Conservation (phyloP, 2,329 filamentous ascomycete genomes). For the Cordyceps cateniannulata region DNA sequence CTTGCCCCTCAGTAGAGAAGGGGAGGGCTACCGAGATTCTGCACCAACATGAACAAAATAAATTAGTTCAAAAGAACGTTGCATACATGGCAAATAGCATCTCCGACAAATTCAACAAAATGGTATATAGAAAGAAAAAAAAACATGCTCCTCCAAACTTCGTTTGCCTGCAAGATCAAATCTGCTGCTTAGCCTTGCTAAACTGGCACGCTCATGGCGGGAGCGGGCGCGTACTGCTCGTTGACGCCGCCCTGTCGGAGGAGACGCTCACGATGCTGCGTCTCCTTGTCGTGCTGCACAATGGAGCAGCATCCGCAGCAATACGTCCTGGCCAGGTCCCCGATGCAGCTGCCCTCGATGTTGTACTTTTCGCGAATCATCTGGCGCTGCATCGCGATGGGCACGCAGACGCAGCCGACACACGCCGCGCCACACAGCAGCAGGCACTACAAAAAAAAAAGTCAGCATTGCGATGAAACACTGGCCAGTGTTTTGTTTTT, state of each 20-base stretch:
- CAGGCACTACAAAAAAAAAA: too few species aligned
- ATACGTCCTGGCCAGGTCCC: slow-evolving; percentile 35
- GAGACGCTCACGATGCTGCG: slow-evolving; percentile 28
- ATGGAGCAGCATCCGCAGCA: slow-evolving; percentile 40
- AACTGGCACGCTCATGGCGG: slow-evolving; percentile 24
- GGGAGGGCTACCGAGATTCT: too few species aligned
- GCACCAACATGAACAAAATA: not conserved
- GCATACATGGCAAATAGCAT: not conserved
- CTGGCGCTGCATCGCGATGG: slow-evolving; percentile 38
- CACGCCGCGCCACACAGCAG: slow-evolving; percentile 35
- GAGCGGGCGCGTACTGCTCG: slow-evolving; percentile 26
- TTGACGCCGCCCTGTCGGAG: slow-evolving; percentile 17
- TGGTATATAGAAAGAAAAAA: not conserved
- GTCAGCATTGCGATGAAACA: too few species aligned
- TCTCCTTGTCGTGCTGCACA: slow-evolving; percentile 43
- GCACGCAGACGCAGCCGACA: slow-evolving; percentile 36
- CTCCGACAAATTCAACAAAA: not conserved
- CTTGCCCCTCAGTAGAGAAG: not conserved
- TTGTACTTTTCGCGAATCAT: slow-evolving; percentile 39
- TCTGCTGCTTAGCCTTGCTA: not conserved
- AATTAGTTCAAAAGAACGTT: not conserved
- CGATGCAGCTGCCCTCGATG: slow-evolving; percentile 36
- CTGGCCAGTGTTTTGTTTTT: too few species aligned
- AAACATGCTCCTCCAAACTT: not conserved
- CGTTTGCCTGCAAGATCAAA: not conserved